Evolutionary conservation across 139 green algal species (phyloP), one percentile per base, ranked within the genome.

Genomic region (Choricystis sp.): DNA sequence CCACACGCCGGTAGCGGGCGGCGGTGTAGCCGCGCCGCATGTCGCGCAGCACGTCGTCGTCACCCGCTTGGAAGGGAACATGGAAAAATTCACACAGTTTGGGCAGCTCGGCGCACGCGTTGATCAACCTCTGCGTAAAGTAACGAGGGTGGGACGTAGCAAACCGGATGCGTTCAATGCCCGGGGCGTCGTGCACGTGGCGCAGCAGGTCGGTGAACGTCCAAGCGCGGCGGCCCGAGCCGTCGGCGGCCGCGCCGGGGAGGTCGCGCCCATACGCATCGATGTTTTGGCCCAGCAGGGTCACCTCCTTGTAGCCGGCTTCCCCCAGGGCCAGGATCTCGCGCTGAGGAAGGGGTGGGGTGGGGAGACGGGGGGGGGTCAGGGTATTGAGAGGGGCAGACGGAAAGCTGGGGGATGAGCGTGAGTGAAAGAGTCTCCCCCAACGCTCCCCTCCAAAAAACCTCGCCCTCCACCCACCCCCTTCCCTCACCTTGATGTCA

Each of bases 41-140:
- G 19, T 81, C 78, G 5, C 87, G 66, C 49, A 98, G 79, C 40
- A 98, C 85, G 70, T 91, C 81, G 74, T 98, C 83, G 77, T 97
- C 86, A 4, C 91, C 91, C 1, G 63, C 77, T 71, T 97, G 91
- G 75, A 98, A 97, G 49, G 91, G 91, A 62, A 98, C 92, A 79
- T 98, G 91, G 77, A 97, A 97, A 77, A 94, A 97, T 79, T 96
- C 85, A 73, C 91, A 97, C 30, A 98, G 72, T 81, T 96, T 96
- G 65, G 86, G 85, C 72, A 98, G 81, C 73, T 95, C 85, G 2
- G 89, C 66, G 64, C 86, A 96, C 85, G 29, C 81, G 57, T 64
- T 74, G 61, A 98, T 87, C 49, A 98, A 78, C 1, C 91, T 77
- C 68, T 96, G 84, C 57, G 89, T 78, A 69, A 92, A 91, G 68